phyloP scores from a whole-genome alignment of 1,139 yeast species.

The Pichia sp. region DNA sequence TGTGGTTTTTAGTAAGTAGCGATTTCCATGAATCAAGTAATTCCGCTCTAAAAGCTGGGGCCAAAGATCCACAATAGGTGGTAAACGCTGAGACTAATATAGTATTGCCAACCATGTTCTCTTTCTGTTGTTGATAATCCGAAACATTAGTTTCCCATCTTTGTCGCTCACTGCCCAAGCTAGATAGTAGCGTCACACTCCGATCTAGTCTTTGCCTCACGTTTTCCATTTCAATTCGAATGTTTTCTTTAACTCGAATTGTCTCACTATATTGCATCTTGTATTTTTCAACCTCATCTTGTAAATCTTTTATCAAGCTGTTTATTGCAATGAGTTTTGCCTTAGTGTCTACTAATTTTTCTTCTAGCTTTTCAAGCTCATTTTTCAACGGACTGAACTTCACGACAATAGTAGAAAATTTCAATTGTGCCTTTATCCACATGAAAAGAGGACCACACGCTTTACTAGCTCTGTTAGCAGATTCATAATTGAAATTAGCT shows the following conservation, averaged over 20 bases:
- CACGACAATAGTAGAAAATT: conserved; percentile 64
- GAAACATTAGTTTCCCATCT: conserved; percentile 67
- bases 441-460: conserved; percentile 91
- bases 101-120: conserved; percentile 58
- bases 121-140: conserved; percentile 45
- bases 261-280: conserved; percentile 65
- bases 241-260: conserved; percentile 73
- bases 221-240: conserved; percentile 62
- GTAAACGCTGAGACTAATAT: conserved; percentile 58
- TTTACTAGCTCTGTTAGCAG: conserved; percentile 84
- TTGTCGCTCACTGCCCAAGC: conserved; percentile 61
- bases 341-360: conserved; percentile 55
- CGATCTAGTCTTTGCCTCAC: conserved; percentile 62
- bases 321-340: conserved; percentile 72
- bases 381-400: conserved; percentile 69
- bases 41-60: conserved; percentile 46
- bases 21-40: conserved; percentile 41
- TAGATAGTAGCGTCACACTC: conserved; percentile 59
- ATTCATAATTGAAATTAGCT: conserved; percentile 63
- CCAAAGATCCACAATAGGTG: conserved; percentile 58
- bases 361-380: conserved; percentile 61
- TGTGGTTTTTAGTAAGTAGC: conserved; percentile 36
- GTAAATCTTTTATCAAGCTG: conserved; percentile 75
- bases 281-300: conserved; percentile 60
- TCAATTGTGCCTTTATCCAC: conserved; percentile 87